Base-by-base conservation (phyloP, 352 stramenopile species). In the Phytophthora sp. region DNA sequence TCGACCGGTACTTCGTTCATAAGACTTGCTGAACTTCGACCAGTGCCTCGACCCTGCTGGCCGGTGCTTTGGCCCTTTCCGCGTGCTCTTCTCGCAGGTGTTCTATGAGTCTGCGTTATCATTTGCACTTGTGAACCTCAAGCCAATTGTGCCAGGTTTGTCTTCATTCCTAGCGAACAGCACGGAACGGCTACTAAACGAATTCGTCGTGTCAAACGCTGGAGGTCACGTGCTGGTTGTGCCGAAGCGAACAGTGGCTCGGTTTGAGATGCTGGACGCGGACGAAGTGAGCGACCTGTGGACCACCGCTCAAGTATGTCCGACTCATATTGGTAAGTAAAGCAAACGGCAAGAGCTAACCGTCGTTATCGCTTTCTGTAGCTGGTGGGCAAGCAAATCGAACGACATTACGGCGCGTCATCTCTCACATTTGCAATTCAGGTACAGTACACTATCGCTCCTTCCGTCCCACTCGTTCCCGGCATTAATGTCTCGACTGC, bases 391-490 rank as follows among this genome's bases (percentile, higher is more conserved):
- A 76, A 71, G 20, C 73, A 88, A 24, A 50, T 98, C 1, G 84
- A 95, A 54, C 23, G 57, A 4, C 72, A 94, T 39, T 97, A 97
- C 63, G 23, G 62, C 7, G 78, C 80, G 4, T 76, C 77, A 15
- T 92, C 84, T 18, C 89, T 98, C 38, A 99, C 97, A 60, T 93
- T 98, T 24, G 84, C 94, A 16, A 91, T 98, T 11, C 94, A 99
- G 63, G 77, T 88, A 33, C 4, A 15, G 18, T n/a, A n/a, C n/a
- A n/a, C n/a, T n/a, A n/a, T n/a, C n/a, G n/a, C n/a, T n/a, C n/a
- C n/a, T 5, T 36, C 7, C 4, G 30, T n/a, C 36, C 16, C 16
- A 24, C 16, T 18, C 20, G n/a, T 21, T 41, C 12, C 11, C 20
- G 13, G 35, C n/a, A 44, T n/a, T 44, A 7, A 44, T n/a, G 7